Base-by-base conservation (phyloP, 176 grass and related monocot genomes). In the Canna indica region DNA sequence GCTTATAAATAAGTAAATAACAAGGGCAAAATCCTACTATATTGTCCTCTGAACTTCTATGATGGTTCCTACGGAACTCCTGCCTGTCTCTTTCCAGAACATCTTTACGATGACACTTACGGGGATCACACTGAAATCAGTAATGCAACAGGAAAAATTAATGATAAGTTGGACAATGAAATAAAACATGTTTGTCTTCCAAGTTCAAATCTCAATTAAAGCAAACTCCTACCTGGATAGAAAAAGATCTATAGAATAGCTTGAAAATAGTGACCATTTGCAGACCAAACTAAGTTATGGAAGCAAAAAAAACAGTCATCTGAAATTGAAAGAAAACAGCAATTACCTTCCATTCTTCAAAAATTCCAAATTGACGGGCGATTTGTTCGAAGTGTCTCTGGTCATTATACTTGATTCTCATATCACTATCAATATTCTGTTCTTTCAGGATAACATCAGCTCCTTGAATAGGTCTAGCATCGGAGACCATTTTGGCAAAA, bases 261-360 rank as follows among this genome's bases (percentile, higher is more conserved):
- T 38, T 30, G 3, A 48, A 44, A 44, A 60, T 14, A 30, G 16
- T 30, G 9, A 78, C 7, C 22, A 24, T 47, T 60, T 47, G 7
- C 2, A 39, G 26, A 6, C 22, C 44, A 74, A 60, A 17, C 50
- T 57, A 22, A 73, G 31, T 30, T 59, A 34, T 42, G 25, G 36
- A 25, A 25, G 2, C 31, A 61, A 35, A 26, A 26, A 25, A 10
- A 52, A 22, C 6, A 35, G 30, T 8, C 41, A 44, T 35, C 39
- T 48, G 66, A 77, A 67, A 69, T 31, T 30, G n/a, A 32, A 61
- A 66, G 18, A 53, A 34, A 52, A 59, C 44, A 68, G 41, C 71
- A 77, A 69, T 76, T 58, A 88, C 94, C 89, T 99, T 99, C 94
- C 94, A 99, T 69, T 99, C 94, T 88, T 99, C 86, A 58, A 99